phyloP scores from a whole-genome alignment of 2,329 filamentous ascomycete species.

The Colletotrichum sp. region DNA sequence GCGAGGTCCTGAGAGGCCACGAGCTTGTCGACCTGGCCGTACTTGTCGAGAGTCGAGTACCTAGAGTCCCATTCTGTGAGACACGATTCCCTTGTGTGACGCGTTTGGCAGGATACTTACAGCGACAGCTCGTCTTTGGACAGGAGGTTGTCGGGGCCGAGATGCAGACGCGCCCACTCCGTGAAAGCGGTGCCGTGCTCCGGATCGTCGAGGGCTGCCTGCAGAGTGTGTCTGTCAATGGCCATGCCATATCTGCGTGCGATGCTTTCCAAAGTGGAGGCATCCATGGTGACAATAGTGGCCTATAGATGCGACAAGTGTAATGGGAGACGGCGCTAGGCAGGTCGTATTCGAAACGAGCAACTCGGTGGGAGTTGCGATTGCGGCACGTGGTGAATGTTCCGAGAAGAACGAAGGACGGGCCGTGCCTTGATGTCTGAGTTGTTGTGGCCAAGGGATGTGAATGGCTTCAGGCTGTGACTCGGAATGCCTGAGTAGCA shows the following conservation, averaged over 20 bases:
- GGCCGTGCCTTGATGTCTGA: constrained; percentile 6
- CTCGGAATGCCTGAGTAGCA: neutral
- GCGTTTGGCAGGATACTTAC: constrained; percentile 39
- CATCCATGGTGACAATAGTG: neutral
- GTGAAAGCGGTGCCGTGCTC: constrained; percentile 39
- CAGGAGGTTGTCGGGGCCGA: constrained; percentile 56
- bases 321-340: neutral
- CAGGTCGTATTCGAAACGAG: neutral
- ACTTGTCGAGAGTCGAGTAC: constrained; percentile 53
- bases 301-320: neutral
- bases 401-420: constrained; percentile 7
- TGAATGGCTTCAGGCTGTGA: neutral
- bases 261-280: constrained; percentile 22
- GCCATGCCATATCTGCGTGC: constrained; percentile 35
- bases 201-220: constrained; percentile 38
- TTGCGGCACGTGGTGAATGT: constrained; percentile 3
- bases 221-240: constrained; percentile 39
- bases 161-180: constrained; percentile 55
- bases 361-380: neutral
- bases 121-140: constrained; percentile 58
- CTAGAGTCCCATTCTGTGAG: constrained; percentile 36
- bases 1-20: constrained; percentile 50
- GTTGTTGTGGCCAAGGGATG: neutral
- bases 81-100: neutral
- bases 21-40: constrained; percentile 53